Percentiles rank a stretch among this genome's conserved stretches.
These are phyloP conservation scores for Globisporangium mamillatum DNA, from an alignment of 352 stramenopile species.

Conservation along the genomic window DNA sequence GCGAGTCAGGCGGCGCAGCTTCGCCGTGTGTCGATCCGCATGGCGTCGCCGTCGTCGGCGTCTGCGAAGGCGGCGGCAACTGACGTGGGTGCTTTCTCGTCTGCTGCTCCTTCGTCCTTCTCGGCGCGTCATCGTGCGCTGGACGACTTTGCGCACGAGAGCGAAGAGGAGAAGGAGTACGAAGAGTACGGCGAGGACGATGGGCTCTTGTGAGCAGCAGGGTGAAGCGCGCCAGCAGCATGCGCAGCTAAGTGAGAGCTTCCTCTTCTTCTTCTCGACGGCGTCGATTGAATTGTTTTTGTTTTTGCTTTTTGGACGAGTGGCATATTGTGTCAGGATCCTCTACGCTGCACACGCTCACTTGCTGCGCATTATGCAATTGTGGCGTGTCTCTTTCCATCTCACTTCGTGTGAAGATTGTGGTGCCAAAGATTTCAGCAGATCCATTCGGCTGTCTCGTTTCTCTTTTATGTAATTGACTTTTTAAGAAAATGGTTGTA, in stretches of 20 bases:
- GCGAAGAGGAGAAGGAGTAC: slow-evolving; percentile 35
- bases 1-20: slow-evolving; percentile 68
- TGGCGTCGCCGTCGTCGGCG: slow-evolving; percentile 25
- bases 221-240: neutral
- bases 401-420: neutral
- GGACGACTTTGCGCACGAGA: slow-evolving; percentile 28
- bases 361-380: neutral
- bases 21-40: slow-evolving; percentile 67
- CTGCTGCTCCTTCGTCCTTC: neutral
- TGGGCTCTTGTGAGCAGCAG: slow-evolving; percentile 42
- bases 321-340: too few species aligned
- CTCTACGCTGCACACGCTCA: too few species aligned
- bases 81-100: too few species aligned
- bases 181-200: slow-evolving; percentile 61
- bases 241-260: neutral
- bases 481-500: slow-evolving; percentile 2
- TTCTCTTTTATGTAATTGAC: neutral
- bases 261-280: neutral
- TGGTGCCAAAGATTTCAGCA: neutral
- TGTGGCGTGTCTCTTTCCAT: neutral
- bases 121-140: neutral
- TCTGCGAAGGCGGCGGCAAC: too few species aligned
- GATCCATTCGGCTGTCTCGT: neutral
- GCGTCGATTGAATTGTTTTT: slow-evolving; percentile 14
- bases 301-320: slow-evolving; percentile 8